phyloP scores from a whole-genome alignment of 2,329 filamentous ascomycete species.

The Penicillium sp. region DNA sequence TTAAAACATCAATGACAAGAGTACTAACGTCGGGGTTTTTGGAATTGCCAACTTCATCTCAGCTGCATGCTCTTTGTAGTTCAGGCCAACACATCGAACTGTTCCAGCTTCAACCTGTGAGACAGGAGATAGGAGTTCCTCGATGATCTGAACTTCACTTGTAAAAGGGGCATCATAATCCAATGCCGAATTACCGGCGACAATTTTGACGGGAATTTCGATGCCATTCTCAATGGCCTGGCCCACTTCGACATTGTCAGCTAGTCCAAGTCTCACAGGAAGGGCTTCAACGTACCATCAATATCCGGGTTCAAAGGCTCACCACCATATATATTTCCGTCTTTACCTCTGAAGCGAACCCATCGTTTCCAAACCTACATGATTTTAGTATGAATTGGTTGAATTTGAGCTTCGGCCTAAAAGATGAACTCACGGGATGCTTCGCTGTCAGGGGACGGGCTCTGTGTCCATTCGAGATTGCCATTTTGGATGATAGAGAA shows the following conservation, averaged over 20 bases:
- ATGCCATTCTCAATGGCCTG: slow-evolving; percentile 5
- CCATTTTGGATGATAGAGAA: slow-evolving; percentile 2
- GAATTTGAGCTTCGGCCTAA: neutral
- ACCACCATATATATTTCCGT: slow-evolving; percentile 12
- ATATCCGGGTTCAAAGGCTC: slow-evolving; percentile 10
- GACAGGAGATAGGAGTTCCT: slow-evolving; percentile 9
- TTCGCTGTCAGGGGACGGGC: neutral
- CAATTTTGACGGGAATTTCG: slow-evolving; percentile 5
- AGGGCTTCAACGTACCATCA: slow-evolving; percentile 3
- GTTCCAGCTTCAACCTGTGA: slow-evolving; percentile 13
- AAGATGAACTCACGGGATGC: slow-evolving; percentile 2
- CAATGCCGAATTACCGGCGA: slow-evolving; percentile 6
- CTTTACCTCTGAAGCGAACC: slow-evolving; percentile 9
- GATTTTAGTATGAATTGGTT: neutral
- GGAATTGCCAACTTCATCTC: slow-evolving; percentile 16
- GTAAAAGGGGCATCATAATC: slow-evolving; percentile 12
- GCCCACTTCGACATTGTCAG: slow-evolving; percentile 8
- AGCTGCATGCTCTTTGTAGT: slow-evolving; percentile 16
- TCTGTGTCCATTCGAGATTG: slow-evolving; percentile 2
- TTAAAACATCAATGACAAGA: too few species aligned
- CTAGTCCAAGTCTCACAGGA: neutral
- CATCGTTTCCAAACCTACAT: slow-evolving; percentile 14
- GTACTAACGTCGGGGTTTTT: slow-evolving; percentile 11
- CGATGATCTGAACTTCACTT: slow-evolving; percentile 4
- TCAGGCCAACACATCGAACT: slow-evolving; percentile 14